Evolutionary conservation across 768 basidiomycete genomes (phyloP).

Genomic region (Russula brevipes): DNA sequence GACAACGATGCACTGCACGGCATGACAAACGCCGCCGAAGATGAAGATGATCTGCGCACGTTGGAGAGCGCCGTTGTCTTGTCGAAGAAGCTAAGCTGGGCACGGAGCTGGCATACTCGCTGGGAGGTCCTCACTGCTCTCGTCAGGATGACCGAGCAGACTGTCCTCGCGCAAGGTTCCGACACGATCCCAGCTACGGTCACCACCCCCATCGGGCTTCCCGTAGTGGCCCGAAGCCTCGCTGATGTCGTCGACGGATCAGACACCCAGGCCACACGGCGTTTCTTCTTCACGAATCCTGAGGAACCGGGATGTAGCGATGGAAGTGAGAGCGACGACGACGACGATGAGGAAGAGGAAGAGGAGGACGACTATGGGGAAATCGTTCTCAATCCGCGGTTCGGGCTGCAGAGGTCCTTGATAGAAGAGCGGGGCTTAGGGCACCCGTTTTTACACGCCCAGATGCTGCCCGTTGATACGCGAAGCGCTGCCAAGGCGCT

Average conservation of each 20-base stretch:
- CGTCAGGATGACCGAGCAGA: constrained; percentile 20
- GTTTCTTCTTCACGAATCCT: constrained; percentile 14
- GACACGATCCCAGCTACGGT: constrained; percentile 7
- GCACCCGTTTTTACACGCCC: background rate
- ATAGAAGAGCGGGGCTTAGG: background rate
- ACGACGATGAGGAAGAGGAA: constrained; percentile 22
- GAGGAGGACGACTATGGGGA: constrained; percentile 26
- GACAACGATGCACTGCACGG: background rate
- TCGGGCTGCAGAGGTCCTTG: constrained; percentile 10
- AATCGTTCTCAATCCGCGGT: constrained; percentile 21
- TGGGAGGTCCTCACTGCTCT: constrained; percentile 26
- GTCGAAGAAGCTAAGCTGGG: constrained; percentile 16
- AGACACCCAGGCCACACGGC: background rate
- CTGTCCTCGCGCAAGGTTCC: background rate
- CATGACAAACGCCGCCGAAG: background rate
- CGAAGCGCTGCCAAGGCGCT: constrained; percentile 6
- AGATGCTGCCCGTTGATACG: constrained; percentile 2
- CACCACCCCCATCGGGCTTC: constrained; percentile 19
- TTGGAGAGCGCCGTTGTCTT: background rate
- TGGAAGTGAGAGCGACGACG: constrained; percentile 14
- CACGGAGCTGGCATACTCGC: constrained; percentile 24
- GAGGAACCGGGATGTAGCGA: constrained; percentile 3
- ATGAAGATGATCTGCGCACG: background rate
- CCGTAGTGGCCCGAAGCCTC: constrained; percentile 16
- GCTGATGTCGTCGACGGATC: constrained; percentile 5